These are phyloP conservation scores for Lepiota venenata DNA, from an alignment of 768 basidiomycete genomes.

Conservation along the genomic window DNA sequence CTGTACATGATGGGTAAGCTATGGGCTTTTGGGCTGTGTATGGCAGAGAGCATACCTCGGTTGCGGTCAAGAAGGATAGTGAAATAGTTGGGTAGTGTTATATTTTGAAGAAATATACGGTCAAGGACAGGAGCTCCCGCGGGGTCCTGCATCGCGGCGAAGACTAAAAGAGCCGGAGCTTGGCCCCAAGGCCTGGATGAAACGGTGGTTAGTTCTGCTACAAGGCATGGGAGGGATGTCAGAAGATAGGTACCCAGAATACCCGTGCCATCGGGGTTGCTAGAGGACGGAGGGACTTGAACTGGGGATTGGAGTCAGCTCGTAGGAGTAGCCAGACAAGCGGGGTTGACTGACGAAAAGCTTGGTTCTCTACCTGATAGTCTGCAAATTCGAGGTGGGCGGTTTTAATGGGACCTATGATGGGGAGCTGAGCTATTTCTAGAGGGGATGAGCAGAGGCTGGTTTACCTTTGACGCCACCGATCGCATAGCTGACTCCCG, in stretches of 20 bases:
- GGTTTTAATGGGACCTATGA: slow-evolving; percentile 41
- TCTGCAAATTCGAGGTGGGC: slow-evolving; percentile 42
- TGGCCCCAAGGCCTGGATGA: slow-evolving; percentile 59
- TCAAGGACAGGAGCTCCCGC: slow-evolving; percentile 56
- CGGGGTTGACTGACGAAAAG: slow-evolving; percentile 36
- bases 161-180: slow-evolving; percentile 51
- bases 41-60: slow-evolving; percentile 24
- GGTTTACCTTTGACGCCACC: slow-evolving; percentile 48
- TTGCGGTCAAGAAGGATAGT: slow-evolving; percentile 62
- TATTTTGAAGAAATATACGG: slow-evolving; percentile 60
- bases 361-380: slow-evolving; percentile 41
- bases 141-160: slow-evolving; percentile 26
- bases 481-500: slow-evolving; percentile 49
- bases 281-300: slow-evolving; percentile 28
- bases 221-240: not conserved
- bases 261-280: slow-evolving; percentile 28
- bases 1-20: slow-evolving; percentile 21
- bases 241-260: slow-evolving; percentile 20
- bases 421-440: not conserved
- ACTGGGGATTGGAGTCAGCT: slow-evolving; percentile 28
- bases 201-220: slow-evolving; percentile 18
- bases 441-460: not conserved
- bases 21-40: not conserved
- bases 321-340: slow-evolving; percentile 9
- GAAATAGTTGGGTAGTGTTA: slow-evolving; percentile 55